phyloP scores from a whole-genome alignment of 23 red algal species.

The Agarophyton chilense region DNA sequence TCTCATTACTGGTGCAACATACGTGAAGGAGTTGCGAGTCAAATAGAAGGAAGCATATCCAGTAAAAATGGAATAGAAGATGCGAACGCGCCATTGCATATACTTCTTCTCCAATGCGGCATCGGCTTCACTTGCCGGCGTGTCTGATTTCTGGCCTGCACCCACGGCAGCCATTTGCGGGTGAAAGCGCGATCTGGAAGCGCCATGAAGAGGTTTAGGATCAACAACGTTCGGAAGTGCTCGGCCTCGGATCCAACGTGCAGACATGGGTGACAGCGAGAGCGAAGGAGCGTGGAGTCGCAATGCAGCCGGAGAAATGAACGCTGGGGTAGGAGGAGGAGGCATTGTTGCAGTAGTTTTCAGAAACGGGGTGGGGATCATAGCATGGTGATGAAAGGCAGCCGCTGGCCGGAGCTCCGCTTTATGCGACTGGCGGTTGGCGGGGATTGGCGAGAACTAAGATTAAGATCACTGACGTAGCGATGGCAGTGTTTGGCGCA shows the following conservation, averaged over 20 bases:
- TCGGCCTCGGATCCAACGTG: not conserved
- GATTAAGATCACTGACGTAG: not conserved
- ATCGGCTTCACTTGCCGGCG: conserved; percentile 9
- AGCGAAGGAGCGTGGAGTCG: not conserved
- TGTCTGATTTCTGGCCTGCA: conserved; percentile 13
- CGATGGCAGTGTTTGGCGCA: no score
- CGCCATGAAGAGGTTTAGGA: not conserved
- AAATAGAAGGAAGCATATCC: conserved; percentile 99
- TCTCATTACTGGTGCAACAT: conserved; percentile 93
- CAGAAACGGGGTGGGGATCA: not conserved
- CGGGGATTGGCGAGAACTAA: not conserved
- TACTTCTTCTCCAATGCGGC: conserved; percentile 50
- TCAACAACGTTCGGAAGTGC: not conserved
- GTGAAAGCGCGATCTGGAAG: not conserved
- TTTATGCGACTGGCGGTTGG: not conserved
- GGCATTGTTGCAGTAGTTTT: not conserved
- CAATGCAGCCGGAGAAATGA: not conserved
- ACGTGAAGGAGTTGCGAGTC: conserved; percentile 98
- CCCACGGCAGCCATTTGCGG: conserved; percentile 47
- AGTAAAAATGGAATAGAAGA: conserved; percentile 98
- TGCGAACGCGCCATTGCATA: conserved; percentile 84
- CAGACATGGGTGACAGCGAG: not conserved
- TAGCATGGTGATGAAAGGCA: not conserved
- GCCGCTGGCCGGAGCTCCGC: not conserved
- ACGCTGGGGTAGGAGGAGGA: not conserved